Base-by-base conservation (phyloP, 1,284 basidiomycete genomes). In the Macrocystidia cucumis region DNA sequence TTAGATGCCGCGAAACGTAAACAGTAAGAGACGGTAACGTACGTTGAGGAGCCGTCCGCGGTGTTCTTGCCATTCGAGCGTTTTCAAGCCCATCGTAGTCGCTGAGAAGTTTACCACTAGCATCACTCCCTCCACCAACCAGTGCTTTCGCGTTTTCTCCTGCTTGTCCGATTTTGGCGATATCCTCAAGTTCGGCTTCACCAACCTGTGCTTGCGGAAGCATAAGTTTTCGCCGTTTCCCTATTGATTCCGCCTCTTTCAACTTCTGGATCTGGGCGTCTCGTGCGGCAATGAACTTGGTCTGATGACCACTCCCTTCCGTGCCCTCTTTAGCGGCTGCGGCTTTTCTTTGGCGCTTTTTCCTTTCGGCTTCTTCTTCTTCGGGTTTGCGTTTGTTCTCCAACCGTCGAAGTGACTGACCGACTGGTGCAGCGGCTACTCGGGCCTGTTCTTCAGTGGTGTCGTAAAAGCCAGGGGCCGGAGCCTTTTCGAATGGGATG, bases 401-500 rank as follows among this genome's bases (percentile, higher is more conserved):
- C 12, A 93, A 69, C 19, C 89, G 72, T 35, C 88, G 81, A 2
- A 98, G 71, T 0, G 87, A 85, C 60, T 95, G 89, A 12, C 95
- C 95, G 13, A 98, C 81, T 0, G 95, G 93, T 1, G 93, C 91
- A 18, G 79, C 73, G 25, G 86, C 81, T 23, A 82, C 71, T 37
- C 90, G 87, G n/a, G 90, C 83, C 47, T 91, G 83, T 56, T 99
- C 96, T 49, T 96, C 95, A 1, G 83, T 77, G 1, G 91, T 95
- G 55, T 98, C 96, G 60, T 98, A 99, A 64, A 98, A 99, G 1
- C 96, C 96, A 3, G 91, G 67, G 0, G 89, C 88, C 0, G 96
- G 76, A 55, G 91, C 90, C 69, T 98, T 97, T 63, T 98, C 95
- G 52, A 98, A 98, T 0, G 96, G 96, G 49, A 98, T 97, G 55